These are phyloP conservation scores for Ophiostoma ulmi DNA, from an alignment of 2,329 filamentous ascomycete species.

Conservation along the genomic window DNA sequence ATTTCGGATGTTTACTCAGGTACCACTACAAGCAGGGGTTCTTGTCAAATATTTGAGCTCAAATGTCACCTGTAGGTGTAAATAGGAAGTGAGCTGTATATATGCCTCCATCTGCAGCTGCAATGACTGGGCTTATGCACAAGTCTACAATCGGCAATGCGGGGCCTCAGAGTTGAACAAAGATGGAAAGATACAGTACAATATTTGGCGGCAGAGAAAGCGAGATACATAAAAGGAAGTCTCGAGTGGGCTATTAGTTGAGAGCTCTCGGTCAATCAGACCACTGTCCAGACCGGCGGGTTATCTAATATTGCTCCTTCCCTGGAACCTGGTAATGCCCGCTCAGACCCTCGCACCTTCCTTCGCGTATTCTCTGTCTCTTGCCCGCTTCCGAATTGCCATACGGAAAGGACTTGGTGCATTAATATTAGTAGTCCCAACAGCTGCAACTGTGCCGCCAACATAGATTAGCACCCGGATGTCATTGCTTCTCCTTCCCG, in stretches of 20 bases:
- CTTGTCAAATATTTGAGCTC: neutral
- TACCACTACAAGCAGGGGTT: neutral
- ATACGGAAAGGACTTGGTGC: neutral
- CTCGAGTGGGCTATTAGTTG: neutral
- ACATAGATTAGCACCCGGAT: neutral
- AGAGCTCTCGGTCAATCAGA: neutral
- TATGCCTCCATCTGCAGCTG: neutral
- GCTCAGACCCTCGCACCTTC: neutral
- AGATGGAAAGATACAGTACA: too few relatives aligned
- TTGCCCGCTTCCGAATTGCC: neutral
- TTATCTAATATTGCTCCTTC: neutral
- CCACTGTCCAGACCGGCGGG: neutral
- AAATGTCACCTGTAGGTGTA: neutral
- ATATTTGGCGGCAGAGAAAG: too few relatives aligned
- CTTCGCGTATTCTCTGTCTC: neutral
- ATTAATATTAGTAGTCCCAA: neutral
- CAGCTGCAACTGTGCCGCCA: neutral
- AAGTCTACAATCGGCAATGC: neutral
- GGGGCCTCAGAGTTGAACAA: neutral
- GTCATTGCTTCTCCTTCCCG: neutral
- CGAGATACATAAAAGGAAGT: too few relatives aligned
- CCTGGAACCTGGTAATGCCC: neutral
- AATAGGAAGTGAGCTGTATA: slow-evolving; percentile 3
- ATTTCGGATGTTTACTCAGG: neutral
- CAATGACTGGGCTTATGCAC: neutral